phyloP scores from a whole-genome alignment of 176 grass and related monocot species.

The Cenchrus purpureus region DNA sequence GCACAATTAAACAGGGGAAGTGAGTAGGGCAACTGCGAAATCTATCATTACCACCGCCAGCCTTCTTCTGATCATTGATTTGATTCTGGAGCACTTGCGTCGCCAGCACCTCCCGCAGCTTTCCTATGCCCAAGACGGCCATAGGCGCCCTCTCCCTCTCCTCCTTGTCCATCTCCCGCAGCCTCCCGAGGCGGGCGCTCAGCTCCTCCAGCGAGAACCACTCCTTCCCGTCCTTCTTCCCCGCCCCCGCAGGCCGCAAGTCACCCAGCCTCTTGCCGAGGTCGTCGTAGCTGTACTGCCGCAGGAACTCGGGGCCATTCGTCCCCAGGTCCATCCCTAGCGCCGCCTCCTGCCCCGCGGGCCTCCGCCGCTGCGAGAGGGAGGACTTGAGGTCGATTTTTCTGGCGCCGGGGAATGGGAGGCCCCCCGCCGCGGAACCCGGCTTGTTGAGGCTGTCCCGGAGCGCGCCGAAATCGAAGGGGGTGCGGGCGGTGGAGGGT shows the following conservation, averaged over 20 bases:
- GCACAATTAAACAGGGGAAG: conserved; percentile 3
- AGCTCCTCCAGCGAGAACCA: conserved; percentile 9
- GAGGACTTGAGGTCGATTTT: not conserved
- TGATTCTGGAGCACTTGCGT: not conserved
- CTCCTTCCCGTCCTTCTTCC: not conserved
- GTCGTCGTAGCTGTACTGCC: not conserved
- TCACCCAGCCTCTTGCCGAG: not conserved
- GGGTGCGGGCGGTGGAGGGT: not conserved
- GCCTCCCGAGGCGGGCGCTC: not conserved
- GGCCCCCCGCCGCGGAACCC: not conserved
- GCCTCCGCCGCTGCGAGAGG: not conserved
- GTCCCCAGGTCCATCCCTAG: not conserved
- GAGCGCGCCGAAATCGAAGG: not conserved
- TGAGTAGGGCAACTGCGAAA: not conserved
- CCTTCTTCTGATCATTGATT: not conserved
- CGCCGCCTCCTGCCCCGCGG: not conserved
- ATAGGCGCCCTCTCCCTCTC: not conserved
- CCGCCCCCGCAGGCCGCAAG: not conserved
- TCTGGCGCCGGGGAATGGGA: not conserved
- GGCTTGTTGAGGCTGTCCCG: not conserved
- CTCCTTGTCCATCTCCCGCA: not conserved
- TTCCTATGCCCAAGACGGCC: not conserved
- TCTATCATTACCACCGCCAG: not conserved
- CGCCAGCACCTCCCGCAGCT: not conserved
- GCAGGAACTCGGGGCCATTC: not conserved